Base-by-base conservation (phyloP, 176 grass and related monocot genomes). In the Lolium perenne region DNA sequence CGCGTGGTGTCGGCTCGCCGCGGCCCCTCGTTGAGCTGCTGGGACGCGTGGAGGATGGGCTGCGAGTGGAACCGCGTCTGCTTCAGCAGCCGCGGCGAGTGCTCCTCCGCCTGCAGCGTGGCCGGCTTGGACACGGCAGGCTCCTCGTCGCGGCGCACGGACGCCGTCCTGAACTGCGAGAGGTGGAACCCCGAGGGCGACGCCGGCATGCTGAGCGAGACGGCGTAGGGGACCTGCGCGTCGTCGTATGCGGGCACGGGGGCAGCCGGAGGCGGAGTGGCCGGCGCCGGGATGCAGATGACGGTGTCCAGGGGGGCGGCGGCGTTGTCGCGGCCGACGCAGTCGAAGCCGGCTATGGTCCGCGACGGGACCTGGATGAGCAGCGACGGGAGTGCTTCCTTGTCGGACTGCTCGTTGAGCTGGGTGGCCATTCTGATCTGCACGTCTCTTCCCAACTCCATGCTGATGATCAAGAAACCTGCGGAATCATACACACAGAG, bases 181-280 rank as follows among this genome's bases (percentile, higher is more conserved):
- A 97, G 63, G 74, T 89, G 84, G 55, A 97, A 61, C 48, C 95
- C 95, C 6, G 92, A 97, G 15, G 95, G 95, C 56, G 95, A 97
- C 16, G 77, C 75, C 20, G 95, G 95, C 87, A 92, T 71, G 92
- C 90, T 92, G 41, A 94, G 16, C 21, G 89, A 97, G 7, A 90
- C 2, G 38, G 92, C 70, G 75, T 82, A 90, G 3, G 88, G 86
- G 20, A 76, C 49, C 45, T 41, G 66, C 54, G 47, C 23, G 38
- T 69, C 75, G 67, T 41, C 68, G 67, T 43, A 66, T 38, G 84
- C 45, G 35, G 6, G 16, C 26, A 10, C 71, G 6, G 58, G 18
- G 41, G 57, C 10, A 56, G 63, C 25, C 53, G 26, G 59, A 7
- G 77, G 15, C 8, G 88, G 29, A 18, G 20, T 74, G 22, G 66